Evolutionary conservation across 2,329 filamentous ascomycete species (phyloP), one percentile per base, ranked within the genome.

Genomic region (Biscogniauxia mediterranea): DNA sequence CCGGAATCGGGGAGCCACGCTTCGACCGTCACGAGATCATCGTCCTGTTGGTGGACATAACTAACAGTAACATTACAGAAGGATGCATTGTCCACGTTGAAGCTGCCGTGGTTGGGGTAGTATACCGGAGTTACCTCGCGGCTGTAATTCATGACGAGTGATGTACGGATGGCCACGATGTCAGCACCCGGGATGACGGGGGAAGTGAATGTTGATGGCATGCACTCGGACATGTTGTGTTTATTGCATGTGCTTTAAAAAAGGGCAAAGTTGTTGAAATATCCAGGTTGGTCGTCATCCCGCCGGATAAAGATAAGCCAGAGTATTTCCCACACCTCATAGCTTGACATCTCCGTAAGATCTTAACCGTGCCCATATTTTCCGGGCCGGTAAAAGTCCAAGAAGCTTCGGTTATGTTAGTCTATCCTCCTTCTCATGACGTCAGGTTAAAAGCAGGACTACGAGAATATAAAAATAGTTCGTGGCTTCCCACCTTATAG

Each of bases 1-100:
- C 64, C 62, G 5, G 63, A 55, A 2, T 66, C 15, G 59, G 78
- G 72, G 63, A 77, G 66, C 74, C 75, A 70, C 59, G 76, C 59
- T 68, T 76, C 68, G 2, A 77, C 70, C 42, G 73, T 69, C 53
- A 79, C 70, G 1, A 58, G 67, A 61, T 80, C 78, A 38, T 73
- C 67, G 63, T 74, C 71, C 19, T 78, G 77, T 2, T 76, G 74
- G 67, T 80, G 78, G 0, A 74, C 78, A 66, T 79, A 79, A 23
- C 71, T 69, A 8, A 80, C 69, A 1, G 76, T 79, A 53, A 80
- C 73, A 56, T 80, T 79, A 71, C 79, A 80, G 68, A 77, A 76
- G 5, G 38, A 42, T 3, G 38, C 38, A 13, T 42, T 15, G 3
- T 38, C 46, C 4, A 32, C 15, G 7, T 15, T 26, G 15, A 19